Evolutionary conservation across 768 basidiomycete species (phyloP).

Genomic region (Dentipellis fragilis): DNA sequence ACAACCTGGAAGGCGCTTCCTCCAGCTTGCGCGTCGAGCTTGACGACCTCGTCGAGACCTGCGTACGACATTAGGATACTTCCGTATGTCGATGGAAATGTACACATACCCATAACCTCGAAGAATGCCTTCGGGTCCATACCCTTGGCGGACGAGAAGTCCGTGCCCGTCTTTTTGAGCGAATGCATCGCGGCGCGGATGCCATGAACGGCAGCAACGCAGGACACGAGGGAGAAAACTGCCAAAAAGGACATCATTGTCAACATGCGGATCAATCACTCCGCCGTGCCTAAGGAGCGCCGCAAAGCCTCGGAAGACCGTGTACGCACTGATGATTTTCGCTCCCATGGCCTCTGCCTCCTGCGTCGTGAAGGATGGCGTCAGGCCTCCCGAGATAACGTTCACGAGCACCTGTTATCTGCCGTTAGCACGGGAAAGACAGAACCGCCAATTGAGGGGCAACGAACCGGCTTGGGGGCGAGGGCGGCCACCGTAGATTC

Average conservation of each 20-base stretch:
- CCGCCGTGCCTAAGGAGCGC: neutral
- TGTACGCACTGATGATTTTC: conserved; percentile 64
- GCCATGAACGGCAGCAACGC: conserved; percentile 70
- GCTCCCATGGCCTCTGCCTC: conserved; percentile 65
- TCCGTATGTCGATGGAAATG: neutral
- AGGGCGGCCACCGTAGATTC: conserved; percentile 54
- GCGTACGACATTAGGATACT: neutral
- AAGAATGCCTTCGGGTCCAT: conserved; percentile 78
- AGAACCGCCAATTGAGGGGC: neutral
- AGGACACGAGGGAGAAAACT: conserved; percentile 74
- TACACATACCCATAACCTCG: conserved; percentile 54
- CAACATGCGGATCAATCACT: too few relatives aligned
- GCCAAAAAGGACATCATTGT: neutral
- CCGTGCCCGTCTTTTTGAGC: conserved; percentile 70
- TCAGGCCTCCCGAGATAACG: conserved; percentile 70
- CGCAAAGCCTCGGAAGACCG: neutral
- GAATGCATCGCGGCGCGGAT: conserved; percentile 69
- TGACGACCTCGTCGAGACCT: conserved; percentile 1
- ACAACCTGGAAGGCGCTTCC: neutral
- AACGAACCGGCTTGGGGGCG: conserved; percentile 56
- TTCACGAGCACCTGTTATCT: conserved; percentile 53
- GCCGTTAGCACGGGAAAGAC: too few relatives aligned
- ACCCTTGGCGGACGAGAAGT: conserved; percentile 44
- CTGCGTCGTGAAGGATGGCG: conserved; percentile 60
- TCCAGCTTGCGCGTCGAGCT: neutral